Conservation (phyloP, 768 basidiomycete genomes). For the Hypsizygus marmoreus region DNA sequence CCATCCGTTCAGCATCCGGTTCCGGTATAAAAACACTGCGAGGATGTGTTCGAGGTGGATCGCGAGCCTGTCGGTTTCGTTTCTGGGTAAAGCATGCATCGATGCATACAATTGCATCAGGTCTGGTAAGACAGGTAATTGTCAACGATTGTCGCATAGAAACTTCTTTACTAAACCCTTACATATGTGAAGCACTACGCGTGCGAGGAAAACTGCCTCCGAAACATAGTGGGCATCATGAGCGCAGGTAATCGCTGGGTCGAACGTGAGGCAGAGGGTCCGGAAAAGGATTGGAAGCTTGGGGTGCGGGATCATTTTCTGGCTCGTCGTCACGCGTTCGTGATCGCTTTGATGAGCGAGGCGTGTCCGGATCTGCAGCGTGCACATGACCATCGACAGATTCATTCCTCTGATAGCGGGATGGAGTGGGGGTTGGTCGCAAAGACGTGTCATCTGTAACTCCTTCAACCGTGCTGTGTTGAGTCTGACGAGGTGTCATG, state of each 20-base stretch:
- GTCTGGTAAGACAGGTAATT: constrained; percentile 1
- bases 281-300: constrained; percentile 5
- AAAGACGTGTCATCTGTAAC: neutral
- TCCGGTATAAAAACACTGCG: neutral
- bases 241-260: constrained; percentile 21
- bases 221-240: constrained; percentile 18
- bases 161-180: neutral
- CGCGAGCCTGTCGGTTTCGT: neutral
- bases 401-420: no score
- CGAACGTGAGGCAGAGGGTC: constrained; percentile 1
- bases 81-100: constrained; percentile 21
- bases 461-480: no score
- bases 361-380: no score
- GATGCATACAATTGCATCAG: constrained; percentile 9
- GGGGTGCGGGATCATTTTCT: no score
- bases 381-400: no score
- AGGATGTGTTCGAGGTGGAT: constrained; percentile 1
- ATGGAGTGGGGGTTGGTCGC: neutral
- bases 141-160: neutral
- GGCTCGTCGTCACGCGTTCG: neutral
- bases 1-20: no score
- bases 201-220: constrained; percentile 4
- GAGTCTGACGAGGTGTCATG: no score
- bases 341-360: neutral
- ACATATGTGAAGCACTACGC: no score